Evolutionary conservation across 176 grass and related monocot species (phyloP).

Genomic region (Rhynchospora pubera): DNA sequence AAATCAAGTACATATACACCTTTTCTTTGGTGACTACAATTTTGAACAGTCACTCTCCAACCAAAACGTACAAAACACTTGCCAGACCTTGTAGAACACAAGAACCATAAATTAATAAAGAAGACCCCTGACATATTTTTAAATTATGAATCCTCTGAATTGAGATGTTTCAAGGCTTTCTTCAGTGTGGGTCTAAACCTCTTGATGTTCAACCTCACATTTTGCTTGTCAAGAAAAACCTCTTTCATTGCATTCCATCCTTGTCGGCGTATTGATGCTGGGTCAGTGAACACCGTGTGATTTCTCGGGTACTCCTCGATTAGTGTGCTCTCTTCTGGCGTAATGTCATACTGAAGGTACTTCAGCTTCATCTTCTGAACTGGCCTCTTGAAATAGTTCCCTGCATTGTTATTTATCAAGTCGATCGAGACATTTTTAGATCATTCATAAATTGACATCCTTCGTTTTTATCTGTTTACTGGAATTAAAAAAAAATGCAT

Average conservation of each 20-base stretch:
- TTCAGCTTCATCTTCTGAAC: conserved; percentile 51
- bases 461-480: neutral
- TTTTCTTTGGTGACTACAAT: neutral
- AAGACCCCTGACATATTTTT: neutral
- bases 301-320: conserved; percentile 54
- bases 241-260: conserved; percentile 45
- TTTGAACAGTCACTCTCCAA: conserved; percentile 11
- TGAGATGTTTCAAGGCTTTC: conserved; percentile 41
- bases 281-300: conserved; percentile 73
- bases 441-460: neutral
- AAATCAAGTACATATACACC: conserved; percentile 7
- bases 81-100: neutral
- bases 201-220: conserved; percentile 60
- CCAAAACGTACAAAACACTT: conserved; percentile 22
- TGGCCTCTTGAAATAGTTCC: conserved; percentile 48
- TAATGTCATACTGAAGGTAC: conserved; percentile 76
- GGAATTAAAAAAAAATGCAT: neutral
- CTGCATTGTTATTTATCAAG: neutral
- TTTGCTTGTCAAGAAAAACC: conserved; percentile 69
- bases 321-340: conserved; percentile 72
- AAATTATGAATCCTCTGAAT: conserved; percentile 11
- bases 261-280: conserved; percentile 40
- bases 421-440: neutral
- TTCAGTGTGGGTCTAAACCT: conserved; percentile 46
- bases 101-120: neutral